These are phyloP conservation scores for Alternaria sp. DNA, from an alignment of 2,329 filamentous ascomycete genomes.

Conservation along the genomic window DNA sequence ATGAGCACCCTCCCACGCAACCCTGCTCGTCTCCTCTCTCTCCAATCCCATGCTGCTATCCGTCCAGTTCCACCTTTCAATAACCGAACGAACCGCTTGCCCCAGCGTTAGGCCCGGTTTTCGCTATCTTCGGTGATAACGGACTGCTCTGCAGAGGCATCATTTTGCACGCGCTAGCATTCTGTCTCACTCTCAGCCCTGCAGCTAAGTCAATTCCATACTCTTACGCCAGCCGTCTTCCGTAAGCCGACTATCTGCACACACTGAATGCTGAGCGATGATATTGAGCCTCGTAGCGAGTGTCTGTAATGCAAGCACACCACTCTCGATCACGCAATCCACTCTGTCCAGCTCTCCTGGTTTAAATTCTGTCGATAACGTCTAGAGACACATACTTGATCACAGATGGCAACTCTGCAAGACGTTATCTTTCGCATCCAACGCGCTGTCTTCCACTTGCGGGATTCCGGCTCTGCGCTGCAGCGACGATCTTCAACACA, in stretches of 20 bases:
- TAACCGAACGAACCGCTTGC: slow-evolving; percentile 19
- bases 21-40: slow-evolving; percentile 4
- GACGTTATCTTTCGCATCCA: slow-evolving; percentile 31
- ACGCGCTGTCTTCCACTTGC: slow-evolving; percentile 21
- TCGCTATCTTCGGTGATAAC: slow-evolving; percentile 28
- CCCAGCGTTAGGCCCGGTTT: slow-evolving; percentile 16
- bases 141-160: slow-evolving; percentile 25
- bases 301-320: slow-evolving; percentile 19
- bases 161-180: slow-evolving; percentile 26
- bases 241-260: slow-evolving; percentile 30
- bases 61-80: neutral
- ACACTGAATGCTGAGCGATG: slow-evolving; percentile 23
- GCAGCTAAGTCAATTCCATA: slow-evolving; percentile 23
- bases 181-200: slow-evolving; percentile 39
- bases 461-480: slow-evolving; percentile 21
- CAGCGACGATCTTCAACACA: slow-evolving; percentile 25
- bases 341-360: slow-evolving; percentile 5
- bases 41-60: slow-evolving; percentile 9
- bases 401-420: slow-evolving; percentile 18
- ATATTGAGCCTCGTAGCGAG: slow-evolving; percentile 12
- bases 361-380: neutral
- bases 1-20: slow-evolving; percentile 23
- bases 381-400: slow-evolving; percentile 14
- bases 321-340: slow-evolving; percentile 15
- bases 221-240: slow-evolving; percentile 24